phyloP scores from a whole-genome alignment of 768 basidiomycete species.

The Boletus bicolor region DNA sequence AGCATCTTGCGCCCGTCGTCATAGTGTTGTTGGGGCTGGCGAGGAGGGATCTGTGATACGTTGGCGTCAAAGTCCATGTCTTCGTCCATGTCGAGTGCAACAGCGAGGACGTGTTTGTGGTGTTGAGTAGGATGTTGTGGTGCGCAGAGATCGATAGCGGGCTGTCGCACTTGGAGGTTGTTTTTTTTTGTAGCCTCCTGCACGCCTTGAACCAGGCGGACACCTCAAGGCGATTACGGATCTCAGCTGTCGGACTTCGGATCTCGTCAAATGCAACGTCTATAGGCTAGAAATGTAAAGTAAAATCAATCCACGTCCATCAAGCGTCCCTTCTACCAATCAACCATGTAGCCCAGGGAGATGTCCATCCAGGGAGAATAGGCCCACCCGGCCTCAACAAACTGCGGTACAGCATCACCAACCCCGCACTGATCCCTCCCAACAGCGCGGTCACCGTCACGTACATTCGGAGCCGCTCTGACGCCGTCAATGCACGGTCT shows the following conservation, averaged over 20 bases:
- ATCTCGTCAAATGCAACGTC: conserved; percentile 24
- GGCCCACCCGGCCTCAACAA: conserved; percentile 59
- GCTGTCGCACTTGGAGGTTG: conserved; percentile 7
- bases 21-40: conserved; percentile 33
- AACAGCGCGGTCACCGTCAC: conserved; percentile 68
- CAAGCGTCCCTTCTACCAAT: conserved; percentile 46
- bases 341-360: conserved; percentile 67
- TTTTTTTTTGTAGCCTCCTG: conserved; percentile 18
- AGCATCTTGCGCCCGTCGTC: conserved; percentile 65
- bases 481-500: conserved; percentile 70
- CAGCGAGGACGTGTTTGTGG: background rate
- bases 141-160: conserved; percentile 15
- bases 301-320: conserved; percentile 6
- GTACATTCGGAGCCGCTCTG: conserved; percentile 67
- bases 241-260: conserved; percentile 35
- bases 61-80: conserved; percentile 68
- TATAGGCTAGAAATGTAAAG: conserved; percentile 15
- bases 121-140: conserved; percentile 1
- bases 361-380: conserved; percentile 49
- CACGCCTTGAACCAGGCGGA: conserved; percentile 24
- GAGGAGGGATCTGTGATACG: conserved; percentile 31
- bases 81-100: conserved; percentile 58
- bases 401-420: conserved; percentile 69
- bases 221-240: conserved; percentile 37
- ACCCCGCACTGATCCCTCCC: conserved; percentile 70